Base-by-base conservation (phyloP, 305 asterid species). In the Fraxinus sp. region DNA sequence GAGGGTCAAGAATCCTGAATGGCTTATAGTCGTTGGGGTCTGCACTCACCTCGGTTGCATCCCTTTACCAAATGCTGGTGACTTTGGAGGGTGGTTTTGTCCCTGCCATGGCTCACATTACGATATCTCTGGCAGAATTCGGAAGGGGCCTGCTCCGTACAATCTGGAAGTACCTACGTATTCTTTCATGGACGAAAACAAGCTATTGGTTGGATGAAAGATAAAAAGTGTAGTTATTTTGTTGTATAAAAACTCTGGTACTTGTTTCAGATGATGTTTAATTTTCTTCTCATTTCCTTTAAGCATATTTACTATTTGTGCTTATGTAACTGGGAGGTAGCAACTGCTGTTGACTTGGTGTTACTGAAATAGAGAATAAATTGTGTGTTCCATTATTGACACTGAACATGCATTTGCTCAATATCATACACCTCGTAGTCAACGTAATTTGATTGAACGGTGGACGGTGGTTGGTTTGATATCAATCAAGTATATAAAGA, bases 1-100 rank as follows among this genome's bases (percentile, higher is more conserved):
- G 75, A 85, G 87, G 78, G 83, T 85, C 32, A 85, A 85, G 79
- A 57, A 78, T 28, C 87, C 83, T 0, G 85, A 85, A 59, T 79
- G 87, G 87, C 85, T 85, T 49, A 24, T 82, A 1, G 87, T 85
- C 16, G 66, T 85, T 52, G 87, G 87, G 28, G 85, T 86, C 22
- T 84, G 89, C 82, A 86, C 86, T 6, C 86, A 83, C 41, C 43
- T 84, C 66, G 87, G 87, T n/a, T 84, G 87, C 57, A 80, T 85
- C 33, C 87, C 85, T 35, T 84, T 81, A 26, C 89, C 89, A 30
- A 82, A 87, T 82, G 86, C 89, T 30, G 87, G 87, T 82, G 89
- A 87, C 77, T 87, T 84, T 49, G 87, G 89, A 2, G 86, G 89
- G 4, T 87, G 89, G 86, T 87, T 87, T 87, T 87, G 87, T 77